These are phyloP conservation scores for Oryza officinalis DNA, from an alignment of 176 grass and related monocot species.

Conservation along the genomic window DNA sequence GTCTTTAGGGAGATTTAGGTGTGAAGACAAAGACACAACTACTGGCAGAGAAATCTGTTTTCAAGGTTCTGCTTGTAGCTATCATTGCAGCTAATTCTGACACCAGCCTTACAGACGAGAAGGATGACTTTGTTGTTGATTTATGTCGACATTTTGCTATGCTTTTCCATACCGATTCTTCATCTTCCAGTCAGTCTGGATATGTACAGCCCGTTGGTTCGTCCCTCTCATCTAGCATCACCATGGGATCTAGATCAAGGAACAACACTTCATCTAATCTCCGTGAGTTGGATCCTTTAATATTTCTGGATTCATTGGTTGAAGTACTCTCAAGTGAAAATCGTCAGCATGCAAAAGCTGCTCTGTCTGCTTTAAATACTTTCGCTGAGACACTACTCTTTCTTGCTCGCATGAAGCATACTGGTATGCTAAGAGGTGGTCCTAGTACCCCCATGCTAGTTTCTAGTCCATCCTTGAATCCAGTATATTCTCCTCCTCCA, in stretches of 20 bases:
- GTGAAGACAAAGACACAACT: constrained; percentile 99
- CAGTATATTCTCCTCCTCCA: constrained; percentile 97
- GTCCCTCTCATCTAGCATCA: constrained; percentile 52
- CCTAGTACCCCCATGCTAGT: constrained; percentile 97
- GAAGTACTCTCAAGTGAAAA: constrained; percentile 94
- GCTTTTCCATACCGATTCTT: constrained; percentile 88
- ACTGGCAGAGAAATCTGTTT: constrained; percentile 95
- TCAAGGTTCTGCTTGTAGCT: constrained; percentile 83
- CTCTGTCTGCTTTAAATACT: constrained; percentile 78
- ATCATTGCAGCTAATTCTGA: constrained; percentile 78
- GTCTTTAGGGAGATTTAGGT: constrained; percentile 84
- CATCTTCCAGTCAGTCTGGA: constrained; percentile 57
- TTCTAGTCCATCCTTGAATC: constrained; percentile 96
- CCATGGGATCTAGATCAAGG: constrained; percentile 66
- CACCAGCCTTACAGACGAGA: constrained; percentile 69
- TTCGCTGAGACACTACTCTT: constrained; percentile 91
- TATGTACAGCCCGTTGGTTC: constrained; percentile 60
- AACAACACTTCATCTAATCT: constrained; percentile 76
- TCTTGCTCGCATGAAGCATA: constrained; percentile 83
- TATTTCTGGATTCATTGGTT: constrained; percentile 94
- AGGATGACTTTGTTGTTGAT: constrained; percentile 85
- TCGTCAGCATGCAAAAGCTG: constrained; percentile 88
- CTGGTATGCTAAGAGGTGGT: constrained; percentile 78
- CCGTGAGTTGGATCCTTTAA: constrained; percentile 85
- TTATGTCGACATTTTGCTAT: constrained; percentile 96